Percentiles rank a stretch among this genome's conserved stretches.
phyloP scores from a whole-genome alignment of 1,284 basidiomycete species.

The Cryptococcus jaspeensis region DNA sequence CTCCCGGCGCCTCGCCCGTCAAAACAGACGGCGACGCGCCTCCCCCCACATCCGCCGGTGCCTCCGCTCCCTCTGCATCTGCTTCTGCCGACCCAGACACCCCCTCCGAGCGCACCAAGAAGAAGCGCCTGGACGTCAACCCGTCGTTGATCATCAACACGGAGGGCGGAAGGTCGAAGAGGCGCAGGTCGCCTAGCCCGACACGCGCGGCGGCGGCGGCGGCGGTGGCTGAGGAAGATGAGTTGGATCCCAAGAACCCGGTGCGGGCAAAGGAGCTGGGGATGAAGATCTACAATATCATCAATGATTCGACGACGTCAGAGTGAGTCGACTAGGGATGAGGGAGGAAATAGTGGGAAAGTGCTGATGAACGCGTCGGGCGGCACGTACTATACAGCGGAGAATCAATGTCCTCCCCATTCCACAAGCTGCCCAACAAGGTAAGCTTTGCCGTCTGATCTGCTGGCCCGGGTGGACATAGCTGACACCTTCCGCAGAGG shows the following conservation, averaged over 20 bases:
- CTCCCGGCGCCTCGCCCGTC: neutral
- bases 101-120: conserved; percentile 2
- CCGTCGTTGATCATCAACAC: conserved; percentile 32
- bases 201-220: conserved; percentile 14
- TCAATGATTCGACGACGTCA: conserved; percentile 30
- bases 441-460: conserved; percentile 15
- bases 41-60: neutral
- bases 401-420: conserved; percentile 39
- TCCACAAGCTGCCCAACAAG: conserved; percentile 47
- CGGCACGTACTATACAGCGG: conserved; percentile 20
- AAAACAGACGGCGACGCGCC: conserved; percentile 1
- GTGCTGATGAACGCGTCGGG: neutral
- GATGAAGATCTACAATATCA: conserved; percentile 32
- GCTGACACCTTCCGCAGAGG: conserved; percentile 17
- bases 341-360: neutral
- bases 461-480: neutral
- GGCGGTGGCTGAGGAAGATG: conserved; percentile 6
- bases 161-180: conserved; percentile 21
- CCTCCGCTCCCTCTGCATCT: neutral
- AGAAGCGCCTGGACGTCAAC: conserved; percentile 28
- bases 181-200: conserved; percentile 26
- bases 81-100: neutral
- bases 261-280: conserved; percentile 37
- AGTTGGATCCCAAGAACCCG: conserved; percentile 36
- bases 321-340: conserved; percentile 29